Base-by-base conservation (phyloP, 2,329 filamentous ascomycete genomes). In the Colletotrichum filicis region DNA sequence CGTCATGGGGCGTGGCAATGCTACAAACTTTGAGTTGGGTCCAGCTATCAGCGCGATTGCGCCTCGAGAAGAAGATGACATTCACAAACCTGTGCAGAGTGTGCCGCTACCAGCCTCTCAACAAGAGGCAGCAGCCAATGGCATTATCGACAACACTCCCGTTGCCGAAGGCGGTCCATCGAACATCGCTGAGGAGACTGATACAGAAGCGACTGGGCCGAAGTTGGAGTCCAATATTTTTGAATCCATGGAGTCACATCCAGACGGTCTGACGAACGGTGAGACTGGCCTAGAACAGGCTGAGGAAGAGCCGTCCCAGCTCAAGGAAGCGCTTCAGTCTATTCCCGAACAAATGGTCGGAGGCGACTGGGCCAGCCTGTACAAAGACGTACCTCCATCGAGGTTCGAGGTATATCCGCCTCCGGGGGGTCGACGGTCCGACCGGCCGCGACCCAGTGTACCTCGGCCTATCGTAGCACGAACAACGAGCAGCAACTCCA, bases 1-100 rank as follows among this genome's bases (percentile, higher is more conserved):
- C 80, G 92, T 98, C 55, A 98, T 98, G 95, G 96, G 97, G 30
- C 91, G 95, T 74, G 93, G 90, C 81, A 95, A 93, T 76, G 91
- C 93, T 46, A 93, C 92, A 4, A 94, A 94, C 78, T 96, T 97
- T 77, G 95, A 97, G 79, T 90, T 95, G 62, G 94, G 92, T 6
- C 94, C 94, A 6, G 89, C 92, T 7, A 85, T 98, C 68, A 95
- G 94, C 75, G 93, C 96, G 1, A 94, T 98, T 66, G 96, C 96
- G 14, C 95, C 93, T 5, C 91, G 96, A 46, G 95, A 97, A 74
- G 95, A 95, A 26, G 91, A 93, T 7, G 89, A 90, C 12, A 84
- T 85, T 32, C 75, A 77, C 5, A 86, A 86, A 71, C 75, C 81
- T 6, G 77, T 77, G 3, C 80, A 82, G 24, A 73, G 76, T 12